Evolutionary conservation across 495 filamentous ascomycete genomes (phyloP).

Genomic region (Neurospora sp.): DNA sequence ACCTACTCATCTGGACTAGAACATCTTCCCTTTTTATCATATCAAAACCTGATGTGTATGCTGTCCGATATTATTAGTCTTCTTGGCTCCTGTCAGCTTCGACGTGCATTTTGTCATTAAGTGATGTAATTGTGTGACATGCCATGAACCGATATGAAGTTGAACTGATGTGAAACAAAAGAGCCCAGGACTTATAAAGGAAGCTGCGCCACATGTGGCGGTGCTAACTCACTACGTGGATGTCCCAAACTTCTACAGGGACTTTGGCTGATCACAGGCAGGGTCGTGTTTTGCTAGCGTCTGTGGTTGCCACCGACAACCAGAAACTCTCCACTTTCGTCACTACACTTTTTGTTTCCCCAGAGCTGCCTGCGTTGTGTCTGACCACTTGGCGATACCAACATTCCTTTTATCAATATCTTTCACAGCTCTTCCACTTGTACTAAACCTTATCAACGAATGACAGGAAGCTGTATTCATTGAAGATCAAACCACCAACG

Average conservation of each 20-base stretch:
- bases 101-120: neutral
- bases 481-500: neutral
- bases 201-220: neutral
- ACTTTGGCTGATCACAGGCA: neutral
- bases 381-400: neutral
- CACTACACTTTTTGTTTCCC: neutral
- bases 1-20: neutral
- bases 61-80: neutral
- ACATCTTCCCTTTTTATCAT: neutral
- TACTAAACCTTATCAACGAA: neutral
- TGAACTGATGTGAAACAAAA: neutral
- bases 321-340: neutral
- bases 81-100: neutral
- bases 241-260: neutral
- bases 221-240: too few relatives aligned
- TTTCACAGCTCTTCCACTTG: neutral
- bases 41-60: neutral
- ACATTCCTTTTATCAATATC: neutral
- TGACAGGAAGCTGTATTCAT: neutral
- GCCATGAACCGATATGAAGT: neutral
- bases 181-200: neutral
- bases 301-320: neutral
- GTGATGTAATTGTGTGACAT: neutral
- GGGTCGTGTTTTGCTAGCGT: neutral
- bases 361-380: neutral